Evolutionary conservation across 1,284 basidiomycete species (phyloP), one percentile per base, ranked within the genome.

Genomic region (Butyriboletus appendiculatus): DNA sequence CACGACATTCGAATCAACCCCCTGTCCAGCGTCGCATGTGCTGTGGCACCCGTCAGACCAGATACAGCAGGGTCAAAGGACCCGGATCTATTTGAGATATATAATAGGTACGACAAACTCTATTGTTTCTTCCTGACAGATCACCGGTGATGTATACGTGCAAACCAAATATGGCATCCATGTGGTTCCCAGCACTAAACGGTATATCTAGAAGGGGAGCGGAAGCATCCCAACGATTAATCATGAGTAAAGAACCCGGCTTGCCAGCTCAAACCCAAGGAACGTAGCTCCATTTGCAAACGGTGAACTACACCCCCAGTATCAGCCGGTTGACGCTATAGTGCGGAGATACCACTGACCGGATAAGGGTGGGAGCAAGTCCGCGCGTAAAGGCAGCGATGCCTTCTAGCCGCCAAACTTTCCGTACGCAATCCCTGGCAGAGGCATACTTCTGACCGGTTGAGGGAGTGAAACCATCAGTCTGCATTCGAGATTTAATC

Each of bases 401-500:
- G 3, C 96, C 96, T 70, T 96, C 92, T 12, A 84, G 80, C 52
- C 81, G 76, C 86, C 87, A 95, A 16, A 94, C 88, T 57, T 86
- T 90, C 37, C 82, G 81, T 37, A 91, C 84, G 62, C 94, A 97
- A 69, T 97, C 89, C 33, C 92, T 60, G 11, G 91, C 84, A 12
- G 90, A 90, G 39, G 77, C 81, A 76, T 96, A 98, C 69, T 90
- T 90, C 63, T 90, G 85, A 37, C 87, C 88, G 52, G 85, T 85
- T 20, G 82, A 72, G 7, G 83, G 76, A 41, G 84, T 80, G 68
- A 96, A 91, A 1, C 89, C 88, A 68, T 98, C 96, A 0, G 95
- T 98, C 75, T 98, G 96, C 77, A 98, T 88, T 52, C 94, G 86
- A 28, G 90, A 92, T 71, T 98, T 98, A 71, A 98, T 86, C 81